phyloP scores from a whole-genome alignment of 345 rosid species.

The Brassica juncea region DNA sequence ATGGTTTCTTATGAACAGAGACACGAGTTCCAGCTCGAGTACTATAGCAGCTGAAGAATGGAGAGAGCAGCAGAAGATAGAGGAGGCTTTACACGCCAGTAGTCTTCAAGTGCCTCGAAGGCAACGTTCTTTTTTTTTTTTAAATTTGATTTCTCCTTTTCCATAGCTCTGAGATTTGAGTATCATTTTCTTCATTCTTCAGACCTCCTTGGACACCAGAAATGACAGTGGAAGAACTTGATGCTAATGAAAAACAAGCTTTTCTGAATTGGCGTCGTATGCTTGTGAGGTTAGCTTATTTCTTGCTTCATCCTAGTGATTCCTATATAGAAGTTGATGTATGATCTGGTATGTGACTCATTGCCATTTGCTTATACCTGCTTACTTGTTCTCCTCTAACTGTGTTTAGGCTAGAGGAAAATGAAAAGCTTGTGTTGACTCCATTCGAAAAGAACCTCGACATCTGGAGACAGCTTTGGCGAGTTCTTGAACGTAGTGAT shows the following conservation, averaged over 20 bases:
- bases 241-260: conserved; percentile 67
- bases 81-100: conserved; percentile 65
- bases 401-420: conserved; percentile 81
- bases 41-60: conserved; percentile 63
- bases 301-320: neutral
- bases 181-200: conserved; percentile 19
- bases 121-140: conserved; percentile 30
- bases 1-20: conserved; percentile 44
- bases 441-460: conserved; percentile 98
- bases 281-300: conserved; percentile 65
- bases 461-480: conserved; percentile 99
- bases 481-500: conserved; percentile 96
- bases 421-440: conserved; percentile 89
- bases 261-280: conserved; percentile 80
- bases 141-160: neutral
- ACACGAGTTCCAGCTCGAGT: conserved; percentile 51
- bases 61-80: conserved; percentile 67
- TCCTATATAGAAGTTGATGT: neutral
- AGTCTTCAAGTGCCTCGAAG: conserved; percentile 73
- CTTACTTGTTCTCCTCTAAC: conserved; percentile 13
- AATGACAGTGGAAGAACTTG: conserved; percentile 78
- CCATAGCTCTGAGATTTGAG: neutral
- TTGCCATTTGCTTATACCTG: conserved; percentile 10
- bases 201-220: conserved; percentile 77
- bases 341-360: conserved; percentile 8